These are phyloP conservation scores for Streptanthus diversifolius DNA, from an alignment of 345 rosid genomes.

Conservation along the genomic window DNA sequence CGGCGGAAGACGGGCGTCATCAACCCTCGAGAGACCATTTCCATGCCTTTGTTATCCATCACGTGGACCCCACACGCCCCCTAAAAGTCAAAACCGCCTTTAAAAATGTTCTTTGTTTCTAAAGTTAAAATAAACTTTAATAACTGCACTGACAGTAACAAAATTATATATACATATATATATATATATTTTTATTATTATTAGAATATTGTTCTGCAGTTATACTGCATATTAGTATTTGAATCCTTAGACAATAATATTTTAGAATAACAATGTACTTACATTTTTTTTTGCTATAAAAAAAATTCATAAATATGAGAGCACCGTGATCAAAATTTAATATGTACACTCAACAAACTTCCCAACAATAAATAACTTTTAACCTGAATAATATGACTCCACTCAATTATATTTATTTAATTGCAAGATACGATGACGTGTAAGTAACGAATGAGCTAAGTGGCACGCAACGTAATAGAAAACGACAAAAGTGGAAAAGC, in stretches of 20 bases:
- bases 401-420: not conserved
- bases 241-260: too few species aligned
- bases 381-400: not conserved
- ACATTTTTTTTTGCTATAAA: too few species aligned
- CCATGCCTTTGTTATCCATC: conserved; percentile 10
- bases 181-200: too few species aligned
- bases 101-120: too few species aligned
- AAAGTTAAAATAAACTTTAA: too few species aligned
- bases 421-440: conserved; percentile 26
- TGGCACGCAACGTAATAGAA: conserved; percentile 21
- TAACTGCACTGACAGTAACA: too few species aligned
- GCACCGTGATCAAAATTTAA: not conserved
- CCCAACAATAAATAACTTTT: not conserved
- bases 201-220: too few species aligned
- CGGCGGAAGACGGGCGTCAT: not conserved
- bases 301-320: not conserved
- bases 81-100: not conserved
- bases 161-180: too few species aligned
- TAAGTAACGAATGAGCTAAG: not conserved
- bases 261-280: too few species aligned
- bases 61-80: not conserved
- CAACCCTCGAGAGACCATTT: not conserved
- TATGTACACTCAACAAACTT: not conserved
- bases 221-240: too few species aligned
- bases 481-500: conserved; percentile 18